phyloP scores from a whole-genome alignment of 1,284 basidiomycete species.

The Neonothopanus nambi region DNA sequence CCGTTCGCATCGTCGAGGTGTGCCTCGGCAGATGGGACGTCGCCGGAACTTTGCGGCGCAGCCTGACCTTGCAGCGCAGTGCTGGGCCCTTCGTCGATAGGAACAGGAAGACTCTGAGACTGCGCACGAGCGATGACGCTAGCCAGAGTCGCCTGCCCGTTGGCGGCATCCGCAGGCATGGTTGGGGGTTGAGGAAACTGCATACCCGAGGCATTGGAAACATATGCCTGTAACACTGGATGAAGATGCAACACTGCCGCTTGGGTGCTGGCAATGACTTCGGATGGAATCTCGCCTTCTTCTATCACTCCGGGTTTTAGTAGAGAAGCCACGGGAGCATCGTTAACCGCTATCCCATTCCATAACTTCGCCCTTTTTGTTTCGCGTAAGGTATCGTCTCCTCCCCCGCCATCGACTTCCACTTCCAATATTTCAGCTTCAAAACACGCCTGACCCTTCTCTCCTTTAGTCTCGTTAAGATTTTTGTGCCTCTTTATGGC shows the following conservation, averaged over 20 bases:
- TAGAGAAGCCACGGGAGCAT: slow-evolving; percentile 25
- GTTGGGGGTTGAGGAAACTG: slow-evolving; percentile 25
- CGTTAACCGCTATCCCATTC: slow-evolving; percentile 53
- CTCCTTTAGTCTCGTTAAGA: slow-evolving; percentile 45
- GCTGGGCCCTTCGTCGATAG: too few relatives aligned
- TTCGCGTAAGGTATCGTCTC: slow-evolving; percentile 49
- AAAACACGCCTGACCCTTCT: slow-evolving; percentile 47
- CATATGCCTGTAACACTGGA: slow-evolving; percentile 55
- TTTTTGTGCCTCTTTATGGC: slow-evolving; percentile 76
- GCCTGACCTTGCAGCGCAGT: background rate
- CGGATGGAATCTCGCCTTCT: slow-evolving; percentile 62
- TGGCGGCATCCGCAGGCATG: slow-evolving; percentile 38
- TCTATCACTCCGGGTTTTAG: slow-evolving; percentile 38
- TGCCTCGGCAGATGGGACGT: slow-evolving; percentile 8
- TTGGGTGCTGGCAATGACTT: slow-evolving; percentile 52
- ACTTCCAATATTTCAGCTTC: slow-evolving; percentile 60
- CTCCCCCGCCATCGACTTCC: slow-evolving; percentile 52
- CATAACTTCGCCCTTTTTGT: slow-evolving; percentile 61
- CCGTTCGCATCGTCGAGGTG: slow-evolving; percentile 16
- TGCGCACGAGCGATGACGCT: slow-evolving; percentile 68
- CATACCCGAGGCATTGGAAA: slow-evolving; percentile 54
- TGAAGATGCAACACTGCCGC: slow-evolving; percentile 56
- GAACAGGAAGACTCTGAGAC: slow-evolving; percentile 20
- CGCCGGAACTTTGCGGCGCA: slow-evolving; percentile 17
- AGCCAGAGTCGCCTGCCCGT: slow-evolving; percentile 62